phyloP scores from a whole-genome alignment of 192 early-diverging fungal species.

The Coemansia sp. region DNA sequence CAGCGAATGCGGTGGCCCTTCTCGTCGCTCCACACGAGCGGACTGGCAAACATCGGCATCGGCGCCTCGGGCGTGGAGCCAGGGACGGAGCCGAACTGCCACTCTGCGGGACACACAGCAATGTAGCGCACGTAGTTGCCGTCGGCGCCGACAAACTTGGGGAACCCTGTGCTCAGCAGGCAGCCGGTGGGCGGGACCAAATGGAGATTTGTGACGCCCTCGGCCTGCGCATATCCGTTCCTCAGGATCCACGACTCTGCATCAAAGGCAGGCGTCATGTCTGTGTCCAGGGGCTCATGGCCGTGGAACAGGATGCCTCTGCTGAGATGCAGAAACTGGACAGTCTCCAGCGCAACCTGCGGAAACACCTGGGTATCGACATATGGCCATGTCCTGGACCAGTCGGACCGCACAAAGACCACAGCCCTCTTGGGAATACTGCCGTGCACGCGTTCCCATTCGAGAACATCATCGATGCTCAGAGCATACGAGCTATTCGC shows the following conservation, averaged over 20 bases:
- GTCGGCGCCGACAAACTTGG: conserved; percentile 53
- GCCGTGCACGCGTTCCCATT: conserved; percentile 46
- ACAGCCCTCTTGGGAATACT: conserved; percentile 41
- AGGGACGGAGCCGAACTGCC: conserved; percentile 43
- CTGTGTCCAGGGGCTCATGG: conserved; percentile 57
- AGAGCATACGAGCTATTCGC: conserved; percentile 43
- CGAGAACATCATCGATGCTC: conserved; percentile 35
- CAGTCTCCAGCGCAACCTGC: conserved; percentile 47
- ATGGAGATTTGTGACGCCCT: conserved; percentile 55
- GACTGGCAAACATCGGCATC: conserved; percentile 30
- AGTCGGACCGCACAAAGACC: conserved; percentile 58
- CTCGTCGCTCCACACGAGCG: conserved; percentile 38
- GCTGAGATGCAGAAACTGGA: conserved; percentile 51
- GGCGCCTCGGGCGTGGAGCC: conserved; percentile 44
- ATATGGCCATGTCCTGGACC: conserved; percentile 53
- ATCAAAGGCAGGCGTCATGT: conserved; percentile 52
- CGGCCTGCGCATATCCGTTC: conserved; percentile 54
- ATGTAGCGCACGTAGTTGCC: conserved; percentile 57
- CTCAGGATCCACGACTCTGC: conserved; percentile 49
- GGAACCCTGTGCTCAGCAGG: conserved; percentile 54
- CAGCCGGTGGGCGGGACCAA: conserved; percentile 52
- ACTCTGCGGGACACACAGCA: conserved; percentile 46
- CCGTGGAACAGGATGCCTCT: conserved; percentile 54
- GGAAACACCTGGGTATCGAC: conserved; percentile 55
- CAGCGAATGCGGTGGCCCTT: conserved; percentile 24